Evolutionary conservation across 768 basidiomycete species (phyloP), one percentile per base, ranked within the genome.

Genomic region (Tephrocybe sp.): DNA sequence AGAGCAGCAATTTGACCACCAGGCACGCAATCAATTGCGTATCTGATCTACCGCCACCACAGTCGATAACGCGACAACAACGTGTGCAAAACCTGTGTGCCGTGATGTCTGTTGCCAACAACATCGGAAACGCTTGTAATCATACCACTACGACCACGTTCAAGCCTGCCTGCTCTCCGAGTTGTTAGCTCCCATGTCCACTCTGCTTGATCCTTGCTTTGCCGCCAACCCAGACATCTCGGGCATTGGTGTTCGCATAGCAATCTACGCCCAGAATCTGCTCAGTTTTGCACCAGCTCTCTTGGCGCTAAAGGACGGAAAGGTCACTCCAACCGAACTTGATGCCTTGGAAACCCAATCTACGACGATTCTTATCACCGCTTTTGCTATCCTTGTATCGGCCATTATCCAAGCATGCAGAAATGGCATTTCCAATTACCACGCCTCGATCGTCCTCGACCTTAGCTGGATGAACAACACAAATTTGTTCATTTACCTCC

Each of bases 391-490:
- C 5, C 56, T 68, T 1, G 47, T 65, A 26, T 57, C 64, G 0
- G 52, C 60, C 8, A 56, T 65, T 24, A 51, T 64, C 12, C 48
- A 64, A 45, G 63, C 59, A 1, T n/a, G 15, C 21, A 8, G 8
- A 4, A 4, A 15, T 14, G 52, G 50, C 9, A 21, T 67, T 10
- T 43, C 57, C 5, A 58, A 48, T 28, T 63, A 57, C 49, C 59
- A 65, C 40, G 57, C 50, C 8, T 49, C 28, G 43, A 58, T 67
- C 48, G 47, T 68, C 14, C 63, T 67, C 36, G 54, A 54, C 40
- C 56, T 62, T 39, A 61, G 59, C 48, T 68, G 65, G 63, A 62
- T 62, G 52, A 63, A 59, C 41, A 62, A 62, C 44, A 63, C 58
- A 30, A 30, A 30, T 11, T 5, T 30, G 28, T 55, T 55, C 49